Conservation (phyloP, 2,329 filamentous ascomycete species). For the Epicoccum nigrum region DNA sequence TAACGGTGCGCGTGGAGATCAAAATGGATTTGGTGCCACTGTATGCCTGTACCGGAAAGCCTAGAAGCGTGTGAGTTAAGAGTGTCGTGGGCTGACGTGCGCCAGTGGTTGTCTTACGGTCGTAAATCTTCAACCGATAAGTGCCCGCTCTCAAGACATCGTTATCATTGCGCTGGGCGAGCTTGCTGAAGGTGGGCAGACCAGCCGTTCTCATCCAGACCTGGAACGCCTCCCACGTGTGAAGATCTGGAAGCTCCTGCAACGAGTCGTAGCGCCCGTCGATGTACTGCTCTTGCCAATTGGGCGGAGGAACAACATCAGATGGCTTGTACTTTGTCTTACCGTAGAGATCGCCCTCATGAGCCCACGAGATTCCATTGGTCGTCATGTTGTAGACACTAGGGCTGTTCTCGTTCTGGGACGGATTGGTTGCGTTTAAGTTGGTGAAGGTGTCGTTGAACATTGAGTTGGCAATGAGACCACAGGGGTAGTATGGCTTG, state of each 20-base stretch:
- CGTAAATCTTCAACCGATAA: constrained; percentile 77
- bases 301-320: constrained; percentile 80
- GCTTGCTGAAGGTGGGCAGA: constrained; percentile 91
- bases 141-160: constrained; percentile 69
- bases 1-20: constrained; percentile 86
- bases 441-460: constrained; percentile 90
- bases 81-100: not conserved
- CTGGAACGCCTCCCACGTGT: constrained; percentile 83
- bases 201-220: constrained; percentile 99
- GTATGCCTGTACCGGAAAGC: constrained; percentile 79
- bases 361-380: constrained; percentile 82
- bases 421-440: constrained; percentile 66
- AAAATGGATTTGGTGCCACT: constrained; percentile 89
- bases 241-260: constrained; percentile 72
- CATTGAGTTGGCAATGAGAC: constrained; percentile 92
- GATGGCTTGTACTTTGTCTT: constrained; percentile 67
- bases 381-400: constrained; percentile 76
- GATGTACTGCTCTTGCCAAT: constrained; percentile 77
- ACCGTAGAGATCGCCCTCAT: constrained; percentile 81
- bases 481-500: constrained; percentile 90
- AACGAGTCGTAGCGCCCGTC: constrained; percentile 66
- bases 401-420: constrained; percentile 42
- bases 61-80: constrained; percentile 56
- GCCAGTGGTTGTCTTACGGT: constrained; percentile 66
- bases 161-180: constrained; percentile 81